Base-by-base conservation (phyloP, 169 alveolate species). In the Plasmodium fragile region DNA sequence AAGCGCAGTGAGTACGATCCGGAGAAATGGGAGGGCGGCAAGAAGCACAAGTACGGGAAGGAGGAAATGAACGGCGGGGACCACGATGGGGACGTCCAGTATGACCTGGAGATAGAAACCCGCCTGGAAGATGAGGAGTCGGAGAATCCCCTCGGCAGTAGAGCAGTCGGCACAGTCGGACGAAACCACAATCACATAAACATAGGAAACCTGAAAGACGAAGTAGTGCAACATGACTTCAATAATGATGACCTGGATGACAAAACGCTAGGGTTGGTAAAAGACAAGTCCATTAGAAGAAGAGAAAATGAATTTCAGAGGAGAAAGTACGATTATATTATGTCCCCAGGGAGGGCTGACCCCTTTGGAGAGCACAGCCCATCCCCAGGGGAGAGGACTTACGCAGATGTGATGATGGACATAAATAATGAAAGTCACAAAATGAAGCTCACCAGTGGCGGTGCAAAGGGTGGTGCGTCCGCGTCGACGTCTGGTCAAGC, bases 291-390 rank as follows among this genome's bases (percentile, higher is more conserved):
- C 1, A 93, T 96, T 3, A 90, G 45, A 45, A 95, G 77, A 39
- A 65, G 97, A 2, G 97, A 96, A 69, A 95, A 96, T 83, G 93
- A 89, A 28, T 96, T 95, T 72, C 81, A 95, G 30, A 79, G 92
- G 72, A 96, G 93, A 78, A 92, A 96, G 18, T 80, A 95, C 49
- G 93, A 92, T 16, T 87, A 93, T 30, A 92, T 93, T 71, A 94
- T 97, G 16, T 97, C 98, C 2, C 98, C 98, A 0, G 98, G 94
- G 83, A 81, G 98, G 11, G 96, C 93, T 25, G 98, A 97, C 53
- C 98, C 98, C 16, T 97, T 97, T 72, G 93, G 97, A 6, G 93
- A 84, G n/a, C 79, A 71, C 55, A 72, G 96, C 1, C 94, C 97
- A 13, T 92, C 94, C 7, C 94, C 97, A 3, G 97, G 95, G 34